These are phyloP conservation scores for Rhododendron griersonianum DNA, from an alignment of 148 eudicot species.

Conservation along the genomic window DNA sequence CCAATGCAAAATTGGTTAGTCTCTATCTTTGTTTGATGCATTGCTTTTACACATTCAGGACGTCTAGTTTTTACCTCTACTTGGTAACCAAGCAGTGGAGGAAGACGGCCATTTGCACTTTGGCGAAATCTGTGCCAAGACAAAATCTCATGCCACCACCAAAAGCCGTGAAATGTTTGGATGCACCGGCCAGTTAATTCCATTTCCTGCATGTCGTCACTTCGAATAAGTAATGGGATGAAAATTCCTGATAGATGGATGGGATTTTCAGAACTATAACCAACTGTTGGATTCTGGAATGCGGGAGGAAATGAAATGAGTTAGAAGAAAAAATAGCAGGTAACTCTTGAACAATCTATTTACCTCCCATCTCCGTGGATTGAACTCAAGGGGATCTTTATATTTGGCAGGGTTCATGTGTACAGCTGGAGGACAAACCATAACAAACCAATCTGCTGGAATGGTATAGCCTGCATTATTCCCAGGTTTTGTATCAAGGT, in stretches of 20 bases:
- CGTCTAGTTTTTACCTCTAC: slow-evolving; percentile 42
- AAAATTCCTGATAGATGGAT: not conserved
- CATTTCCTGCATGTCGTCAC: slow-evolving; percentile 34
- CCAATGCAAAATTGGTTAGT: too few species aligned
- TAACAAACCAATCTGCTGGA: slow-evolving; percentile 87
- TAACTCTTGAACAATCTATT: not conserved
- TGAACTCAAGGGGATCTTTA: slow-evolving; percentile 66
- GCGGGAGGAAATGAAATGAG: not conserved
- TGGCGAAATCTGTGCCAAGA: slow-evolving; percentile 75
- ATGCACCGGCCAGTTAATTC: slow-evolving; percentile 56
- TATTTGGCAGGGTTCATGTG: slow-evolving; percentile 67
- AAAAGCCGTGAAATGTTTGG: slow-evolving; percentile 71
- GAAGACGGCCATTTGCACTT: slow-evolving; percentile 74
- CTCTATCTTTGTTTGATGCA: not conserved
- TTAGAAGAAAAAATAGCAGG: not conserved
- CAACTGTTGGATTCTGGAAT: not conserved
- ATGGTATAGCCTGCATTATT: slow-evolving; percentile 61
- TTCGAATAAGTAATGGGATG: not conserved
- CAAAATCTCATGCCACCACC: too few species aligned
- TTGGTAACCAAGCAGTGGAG: slow-evolving; percentile 77
- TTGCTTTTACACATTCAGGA: not conserved
- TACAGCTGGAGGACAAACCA: slow-evolving; percentile 91
- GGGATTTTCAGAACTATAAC: not conserved
- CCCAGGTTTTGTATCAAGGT: slow-evolving; percentile 11
- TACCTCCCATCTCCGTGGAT: slow-evolving; percentile 92